Base-by-base conservation (phyloP, 352 stramenopile genomes). In the Thraustochytrium aureum region DNA sequence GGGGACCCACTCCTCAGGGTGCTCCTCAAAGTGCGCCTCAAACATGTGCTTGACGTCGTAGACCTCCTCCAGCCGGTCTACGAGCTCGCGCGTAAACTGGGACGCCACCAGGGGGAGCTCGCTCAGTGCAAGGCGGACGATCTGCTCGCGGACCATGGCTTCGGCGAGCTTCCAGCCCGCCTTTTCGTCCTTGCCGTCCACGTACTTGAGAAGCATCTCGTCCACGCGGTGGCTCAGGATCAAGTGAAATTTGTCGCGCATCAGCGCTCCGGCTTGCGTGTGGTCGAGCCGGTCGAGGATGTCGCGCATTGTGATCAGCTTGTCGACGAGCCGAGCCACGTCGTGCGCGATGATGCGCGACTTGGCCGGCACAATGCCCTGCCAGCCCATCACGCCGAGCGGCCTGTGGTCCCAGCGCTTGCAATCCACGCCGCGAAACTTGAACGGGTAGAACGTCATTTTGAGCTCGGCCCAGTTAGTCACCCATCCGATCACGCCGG, bases 401-500 rank as follows among this genome's bases (percentile, higher is more conserved):
- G 62, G 62, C 50, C 32, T 10, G 26, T 30, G 10, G 61, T 61
- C 26, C 22, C 22, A 72, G 38, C 62, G 37, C 50, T 32, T 35
- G n/a, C 10, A 20, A 10, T 62, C 62, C 33, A 91, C 92, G n/a
- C 95, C 95, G 32, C 89, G 84, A 83, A 96, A 99, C 59, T 96
- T 86, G 43, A 98, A 87, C 6, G 96, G 96, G 84, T 98, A 95
- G 86, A 99, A 99, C 38, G 97, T 99, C 92, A 97, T 98, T 87
- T 94, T 98, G 2, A 99, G 86, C 47, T 95, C 96, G 67, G 86
- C 30, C 14, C 76, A 39, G 66, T 85, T 85, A 12, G 82, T 85
- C 17, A 47, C 56, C 22, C 75, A 85, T 2, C 81, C 81, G 5
- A 85, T 61, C 2, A 84, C 17, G 30, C 52, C 74, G 20, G 74